Conservation (phyloP, 2,329 filamentous ascomycete species). For the Aspergillus pseudoviridinutans region DNA sequence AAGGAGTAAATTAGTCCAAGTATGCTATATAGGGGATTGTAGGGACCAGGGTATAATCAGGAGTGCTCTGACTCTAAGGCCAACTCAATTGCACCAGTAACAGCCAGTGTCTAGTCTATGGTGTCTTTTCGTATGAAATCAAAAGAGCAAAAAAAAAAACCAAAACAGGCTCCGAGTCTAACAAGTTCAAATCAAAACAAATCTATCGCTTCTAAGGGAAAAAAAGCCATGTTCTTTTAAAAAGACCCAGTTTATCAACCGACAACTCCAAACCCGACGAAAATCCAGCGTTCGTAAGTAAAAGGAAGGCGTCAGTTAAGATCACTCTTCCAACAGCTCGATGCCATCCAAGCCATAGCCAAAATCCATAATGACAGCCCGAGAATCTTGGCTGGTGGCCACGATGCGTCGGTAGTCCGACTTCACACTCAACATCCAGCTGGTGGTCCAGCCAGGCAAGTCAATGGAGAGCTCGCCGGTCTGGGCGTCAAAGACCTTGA, state of each 20-base stretch:
- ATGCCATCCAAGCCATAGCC: slow-evolving; percentile 57
- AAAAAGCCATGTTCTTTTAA: background rate
- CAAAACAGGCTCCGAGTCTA: background rate
- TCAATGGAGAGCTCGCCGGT: slow-evolving; percentile 73
- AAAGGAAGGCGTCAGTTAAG: background rate
- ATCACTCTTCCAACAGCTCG: slow-evolving; percentile 46
- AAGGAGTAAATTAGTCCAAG: background rate
- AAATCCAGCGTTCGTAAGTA: background rate
- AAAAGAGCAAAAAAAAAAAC: background rate
- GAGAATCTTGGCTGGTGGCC: slow-evolving; percentile 88
- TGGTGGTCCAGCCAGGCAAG: slow-evolving; percentile 91
- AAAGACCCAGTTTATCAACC: background rate
- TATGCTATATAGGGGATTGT: background rate
- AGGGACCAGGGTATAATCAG: background rate
- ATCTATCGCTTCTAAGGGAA: slow-evolving; percentile 18
- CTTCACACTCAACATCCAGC: slow-evolving; percentile 95
- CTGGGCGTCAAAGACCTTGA: slow-evolving; percentile 89
- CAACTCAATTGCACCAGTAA: background rate
- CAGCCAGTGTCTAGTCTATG: background rate
- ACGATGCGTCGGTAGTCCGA: slow-evolving; percentile 93
- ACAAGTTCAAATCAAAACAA: background rate
- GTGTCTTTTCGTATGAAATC: background rate
- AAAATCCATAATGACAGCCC: slow-evolving; percentile 93
- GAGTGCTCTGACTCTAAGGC: background rate
- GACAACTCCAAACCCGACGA: background rate